Conservation (phyloP, 495 filamentous ascomycete species). For the Astrothelium macrocarpum region DNA sequence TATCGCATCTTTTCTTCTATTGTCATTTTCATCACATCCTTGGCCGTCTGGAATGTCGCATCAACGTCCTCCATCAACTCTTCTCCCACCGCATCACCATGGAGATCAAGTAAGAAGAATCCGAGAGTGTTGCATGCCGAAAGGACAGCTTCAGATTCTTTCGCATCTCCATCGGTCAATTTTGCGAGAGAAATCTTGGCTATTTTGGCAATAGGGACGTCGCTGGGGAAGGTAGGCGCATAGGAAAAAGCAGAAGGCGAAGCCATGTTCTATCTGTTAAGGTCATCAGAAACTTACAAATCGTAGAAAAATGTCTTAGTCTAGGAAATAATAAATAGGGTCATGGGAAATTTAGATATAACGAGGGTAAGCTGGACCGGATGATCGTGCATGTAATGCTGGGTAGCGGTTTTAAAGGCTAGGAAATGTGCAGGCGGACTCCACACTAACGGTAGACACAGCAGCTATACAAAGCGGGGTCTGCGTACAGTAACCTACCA, state of each 20-base stretch:
- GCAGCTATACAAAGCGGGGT: too few relatives aligned
- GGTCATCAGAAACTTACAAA: too few relatives aligned
- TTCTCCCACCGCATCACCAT: background rate
- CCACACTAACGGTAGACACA: too few relatives aligned
- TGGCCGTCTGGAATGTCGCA: background rate
- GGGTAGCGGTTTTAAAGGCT: too few relatives aligned
- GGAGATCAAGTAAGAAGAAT: slow-evolving; percentile 1
- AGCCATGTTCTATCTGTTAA: too few relatives aligned
- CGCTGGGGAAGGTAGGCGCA: background rate
- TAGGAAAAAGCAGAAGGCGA: background rate
- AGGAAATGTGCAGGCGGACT: too few relatives aligned
- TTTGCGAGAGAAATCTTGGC: background rate
- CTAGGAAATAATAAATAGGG: too few relatives aligned
- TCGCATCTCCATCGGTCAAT: background rate
- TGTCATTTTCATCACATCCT: background rate
- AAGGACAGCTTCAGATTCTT: background rate
- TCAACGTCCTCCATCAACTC: background rate
- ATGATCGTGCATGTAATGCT: too few relatives aligned
- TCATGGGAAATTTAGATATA: too few relatives aligned
- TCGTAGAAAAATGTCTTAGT: too few relatives aligned
- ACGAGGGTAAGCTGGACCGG: too few relatives aligned
- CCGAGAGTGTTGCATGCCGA: background rate
- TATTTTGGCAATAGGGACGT: background rate
- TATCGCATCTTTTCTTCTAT: background rate
- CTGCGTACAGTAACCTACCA: too few relatives aligned